Base-by-base conservation (phyloP, 2,329 filamentous ascomycete genomes). In the Fusarium haematococcum region DNA sequence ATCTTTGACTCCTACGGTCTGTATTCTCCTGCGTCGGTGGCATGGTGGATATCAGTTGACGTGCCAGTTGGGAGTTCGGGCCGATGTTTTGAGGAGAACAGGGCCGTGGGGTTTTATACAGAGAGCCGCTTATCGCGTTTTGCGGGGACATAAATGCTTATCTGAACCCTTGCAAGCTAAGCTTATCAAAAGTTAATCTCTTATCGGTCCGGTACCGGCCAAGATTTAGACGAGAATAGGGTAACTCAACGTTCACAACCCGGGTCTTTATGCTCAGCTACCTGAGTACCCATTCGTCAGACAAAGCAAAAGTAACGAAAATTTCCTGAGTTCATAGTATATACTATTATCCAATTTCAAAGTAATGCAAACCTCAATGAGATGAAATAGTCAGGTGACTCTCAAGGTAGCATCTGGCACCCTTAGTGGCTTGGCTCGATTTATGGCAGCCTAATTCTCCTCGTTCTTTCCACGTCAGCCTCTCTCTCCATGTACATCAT, bases 321-420 rank as follows among this genome's bases (percentile, higher is more conserved):
- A 20, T 6, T 18, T 37, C 10, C n/a, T 3, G 3, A 20, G 3
- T 10, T 13, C n/a, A 16, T 9, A 45, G 20, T 20, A 20, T 20
- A 1, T 25, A 25, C 1, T 45, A 4, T 8, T 3, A 23, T 8
- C 0, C 2, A 5, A 5, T 9, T 45, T 16, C 7, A 23, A 25
- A 8, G 2, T 16, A 25, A 48, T 48, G 4, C 14, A 1, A 48
- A 10, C 5, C 1, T 27, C 16, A 9, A n/a, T n/a, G 16, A n/a
- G 25, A 8, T n/a, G 25, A 13, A 6, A 2, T 32, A 5, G 5
- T 52, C 48, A 52, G 18, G 25, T 52, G 25, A 52, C 16, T 52
- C 2, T 13, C 18, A 32, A 1, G 3, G 48, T 20, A 30, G 10
- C 2, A 52, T 14, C 5, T 30, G 10, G 0, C 7, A 18, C 2